Evolutionary conservation across 352 stramenopile genomes (phyloP), one percentile per base, ranked within the genome.

Genomic region (Phytopythium kandeliae): DNA sequence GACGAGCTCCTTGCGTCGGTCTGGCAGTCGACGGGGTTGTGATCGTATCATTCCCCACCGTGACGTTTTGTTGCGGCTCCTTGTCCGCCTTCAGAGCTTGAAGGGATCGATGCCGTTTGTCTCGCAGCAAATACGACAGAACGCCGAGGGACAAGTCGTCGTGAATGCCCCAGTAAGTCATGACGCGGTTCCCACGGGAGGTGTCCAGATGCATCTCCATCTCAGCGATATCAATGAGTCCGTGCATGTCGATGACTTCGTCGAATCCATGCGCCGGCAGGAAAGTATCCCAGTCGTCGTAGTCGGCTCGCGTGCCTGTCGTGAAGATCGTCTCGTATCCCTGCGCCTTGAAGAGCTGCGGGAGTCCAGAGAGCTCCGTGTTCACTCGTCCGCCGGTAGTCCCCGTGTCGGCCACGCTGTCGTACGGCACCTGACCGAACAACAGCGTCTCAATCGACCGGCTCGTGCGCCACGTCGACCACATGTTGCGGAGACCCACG

Each of bases 381-480:
- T 56, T 33, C 17, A 54, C 30, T 24, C 57, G 65, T 8, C 65
- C 67, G 10, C 53, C 50, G 7, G 64, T 64, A 43, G 71, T 76
- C 4, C 69, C 74, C 0, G 67, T 67, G 41, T 78, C 48, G 0
- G 54, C 26, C 15, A 71, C 51, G 34, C 62, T 68, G 30, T 83
- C 64, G 40, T 68, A 76, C 6, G 71, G 59, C 6, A 86, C 26
- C 45, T 86, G 74, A 0, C 52, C 74, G 46, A 71, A 86, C 21
- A 84, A 33, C 26, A 82, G 67, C 41, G 65, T 79, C 50, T 84
- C 74, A 0, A 86, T 44, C 2, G 74, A 82, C 0, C 74, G 69
- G 61, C 71, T 86, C n/a, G 74, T 84, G 16, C 61, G 50, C 67
- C 65, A 84, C 40, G 67, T 84, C 12, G 74, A 86, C 71, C 74